phyloP scores from a whole-genome alignment of 148 eudicot species.

The Bassia scoparia region DNA sequence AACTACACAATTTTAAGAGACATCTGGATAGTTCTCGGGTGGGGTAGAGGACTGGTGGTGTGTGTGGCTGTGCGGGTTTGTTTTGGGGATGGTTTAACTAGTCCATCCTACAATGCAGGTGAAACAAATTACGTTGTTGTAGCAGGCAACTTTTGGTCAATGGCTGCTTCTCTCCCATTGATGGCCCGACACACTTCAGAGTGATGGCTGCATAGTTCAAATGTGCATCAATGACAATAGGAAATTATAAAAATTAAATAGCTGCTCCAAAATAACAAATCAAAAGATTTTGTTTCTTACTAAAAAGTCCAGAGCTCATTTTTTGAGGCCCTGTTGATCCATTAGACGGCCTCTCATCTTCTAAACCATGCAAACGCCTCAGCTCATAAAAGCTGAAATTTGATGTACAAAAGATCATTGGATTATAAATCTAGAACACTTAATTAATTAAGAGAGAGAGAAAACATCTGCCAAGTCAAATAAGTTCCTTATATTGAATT shows the following conservation, averaged over 20 bases:
- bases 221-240: slow-evolving; percentile 3
- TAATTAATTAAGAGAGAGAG: not conserved
- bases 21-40: not conserved
- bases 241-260: not conserved
- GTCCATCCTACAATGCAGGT: not conserved
- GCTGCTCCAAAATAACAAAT: not conserved
- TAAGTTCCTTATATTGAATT: too few relatives aligned
- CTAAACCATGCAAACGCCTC: slow-evolving; percentile 62
- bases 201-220: slow-evolving; percentile 52
- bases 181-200: slow-evolving; percentile 85
- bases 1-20: not conserved
- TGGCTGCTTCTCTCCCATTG: slow-evolving; percentile 77
- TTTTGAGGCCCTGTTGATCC: slow-evolving; percentile 74
- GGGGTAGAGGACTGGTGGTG: too few relatives aligned
- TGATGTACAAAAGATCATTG: slow-evolving; percentile 2
- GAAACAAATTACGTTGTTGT: slow-evolving; percentile 54
- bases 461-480: not conserved
- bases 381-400: slow-evolving; percentile 69
- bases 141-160: slow-evolving; percentile 78
- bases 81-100: not conserved
- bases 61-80: too few relatives aligned
- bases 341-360: slow-evolving; percentile 59
- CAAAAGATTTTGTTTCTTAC: slow-evolving; percentile 38
- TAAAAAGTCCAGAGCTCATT: slow-evolving; percentile 76
- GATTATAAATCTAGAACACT: not conserved